Evolutionary conservation across 768 basidiomycete genomes (phyloP).

Genomic region (Rhodotorula graminis): DNA sequence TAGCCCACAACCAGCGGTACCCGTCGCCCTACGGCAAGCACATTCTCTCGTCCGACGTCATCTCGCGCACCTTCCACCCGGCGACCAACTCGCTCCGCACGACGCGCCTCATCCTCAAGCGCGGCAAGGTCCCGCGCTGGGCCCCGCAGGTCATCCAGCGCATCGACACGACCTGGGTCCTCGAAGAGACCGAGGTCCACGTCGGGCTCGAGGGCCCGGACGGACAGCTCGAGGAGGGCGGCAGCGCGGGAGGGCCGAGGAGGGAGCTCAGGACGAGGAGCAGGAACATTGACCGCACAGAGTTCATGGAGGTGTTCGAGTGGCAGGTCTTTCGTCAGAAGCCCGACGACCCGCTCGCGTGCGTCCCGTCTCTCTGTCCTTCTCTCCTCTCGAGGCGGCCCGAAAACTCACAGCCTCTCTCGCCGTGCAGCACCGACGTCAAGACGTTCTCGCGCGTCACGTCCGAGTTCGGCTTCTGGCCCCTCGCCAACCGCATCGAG

Average conservation of each 20-base stretch:
- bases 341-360: slow-evolving; percentile 8
- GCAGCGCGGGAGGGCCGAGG: neutral
- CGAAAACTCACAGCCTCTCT: too few relatives aligned
- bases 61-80: slow-evolving; percentile 62
- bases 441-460: slow-evolving; percentile 25
- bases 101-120: slow-evolving; percentile 85
- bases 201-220: slow-evolving; percentile 58
- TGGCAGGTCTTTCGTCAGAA: slow-evolving; percentile 23
- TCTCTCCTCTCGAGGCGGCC: neutral
- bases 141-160: slow-evolving; percentile 75
- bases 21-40: slow-evolving; percentile 92
- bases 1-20: slow-evolving; percentile 91
- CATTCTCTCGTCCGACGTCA: slow-evolving; percentile 90
- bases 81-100: slow-evolving; percentile 62
- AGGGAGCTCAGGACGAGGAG: slow-evolving; percentile 67
- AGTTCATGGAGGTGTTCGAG: slow-evolving; percentile 89
- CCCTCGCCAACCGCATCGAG: slow-evolving; percentile 30
- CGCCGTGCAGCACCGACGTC: slow-evolving; percentile 13
- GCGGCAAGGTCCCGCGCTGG: slow-evolving; percentile 87
- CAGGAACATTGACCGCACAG: slow-evolving; percentile 87
- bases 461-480: slow-evolving; percentile 39
- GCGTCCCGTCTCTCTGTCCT: neutral
- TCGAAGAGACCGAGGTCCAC: slow-evolving; percentile 93
- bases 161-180: slow-evolving; percentile 84
- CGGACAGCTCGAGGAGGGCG: neutral